A percentile compares a stretch with the other conserved stretches of the same genome.
phyloP scores from a whole-genome alignment of 2,329 filamentous ascomycete species.

The Pseudophaeomoniella oleicola region DNA sequence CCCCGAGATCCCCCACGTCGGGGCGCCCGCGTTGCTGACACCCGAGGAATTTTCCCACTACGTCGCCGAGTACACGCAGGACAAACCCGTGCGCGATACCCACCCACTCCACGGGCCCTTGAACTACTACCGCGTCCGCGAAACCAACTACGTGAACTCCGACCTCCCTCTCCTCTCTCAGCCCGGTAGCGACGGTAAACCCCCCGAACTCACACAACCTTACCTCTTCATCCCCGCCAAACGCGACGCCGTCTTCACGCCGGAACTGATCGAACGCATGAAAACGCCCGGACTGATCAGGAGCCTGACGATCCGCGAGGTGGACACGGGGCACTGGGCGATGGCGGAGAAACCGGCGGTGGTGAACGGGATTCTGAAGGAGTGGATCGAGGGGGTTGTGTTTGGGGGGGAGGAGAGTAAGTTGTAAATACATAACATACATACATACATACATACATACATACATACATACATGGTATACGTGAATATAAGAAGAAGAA shows the following conservation, averaged over 20 bases:
- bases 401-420: constrained; percentile 29
- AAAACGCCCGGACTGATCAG: constrained; percentile 41
- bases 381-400: constrained; percentile 50
- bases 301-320: constrained; percentile 49
- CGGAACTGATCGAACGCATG: constrained; percentile 59
- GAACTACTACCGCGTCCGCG: constrained; percentile 73
- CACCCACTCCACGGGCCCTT: constrained; percentile 65
- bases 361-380: constrained; percentile 53
- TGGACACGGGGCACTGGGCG: constrained; percentile 69
- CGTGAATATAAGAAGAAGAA: too few relatives aligned
- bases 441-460: too few relatives aligned
- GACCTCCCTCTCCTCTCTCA: constrained; percentile 34
- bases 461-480: too few relatives aligned
- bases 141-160: constrained; percentile 57
- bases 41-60: constrained; percentile 67
- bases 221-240: constrained; percentile 62
- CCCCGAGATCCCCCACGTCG: constrained; percentile 45
- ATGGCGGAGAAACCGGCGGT: constrained; percentile 57
- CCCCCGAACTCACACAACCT: constrained; percentile 40
- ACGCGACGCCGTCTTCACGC: constrained; percentile 57
- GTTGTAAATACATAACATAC: too few relatives aligned
- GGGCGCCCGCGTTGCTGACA: constrained; percentile 43
- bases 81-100: not conserved
- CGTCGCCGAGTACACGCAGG: constrained; percentile 51
- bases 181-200: constrained; percentile 8